Evolutionary conservation across 2,329 filamentous ascomycete species (phyloP), one percentile per base, ranked within the genome.

Genomic region (Podosphaera fusca): DNA sequence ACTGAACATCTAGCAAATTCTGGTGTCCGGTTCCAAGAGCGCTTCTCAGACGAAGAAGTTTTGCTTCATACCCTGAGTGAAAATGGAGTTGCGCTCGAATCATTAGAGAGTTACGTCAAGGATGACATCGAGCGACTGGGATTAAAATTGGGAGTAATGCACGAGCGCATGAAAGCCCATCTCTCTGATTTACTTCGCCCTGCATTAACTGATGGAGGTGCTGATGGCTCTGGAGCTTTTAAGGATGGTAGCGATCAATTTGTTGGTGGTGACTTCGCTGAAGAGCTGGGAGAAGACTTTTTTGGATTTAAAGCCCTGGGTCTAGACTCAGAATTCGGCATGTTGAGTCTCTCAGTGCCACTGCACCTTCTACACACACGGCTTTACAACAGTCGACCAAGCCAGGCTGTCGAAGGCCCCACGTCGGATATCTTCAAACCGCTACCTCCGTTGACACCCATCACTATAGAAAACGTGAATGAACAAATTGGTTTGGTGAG

Each of bases 201-300:
- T 53, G 92, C 90, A 34, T 77, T 98, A 56, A 78, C 81, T 55
- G 86, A 94, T 64, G 81, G 78, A 50, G 84, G 85, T 40, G 78
- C 80, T 36, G 92, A 96, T 66, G 92, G 89, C 40, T 88, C 84
- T 3, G 85, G 84, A 58, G 86, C 88, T 5, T 98, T 98, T 75
- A 87, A 94, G 60, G 92, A 98, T 64, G 90, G 89, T 61, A 95
- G 88, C 69, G 92, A 98, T 61, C 92, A 96, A 67, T 98, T 96
- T 64, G 82, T 95, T 53, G 87, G 86, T 51, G 92, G 92, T 60
- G 92, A 98, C 69, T 98, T 98, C 68, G 92, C 92, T 0, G 92
- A 95, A 68, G 92, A 98, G 64, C 84, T 98, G 10, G 90, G 89
- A 60, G 92, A 98, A 73, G 92, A 98, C 71, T 98, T 95, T 77